phyloP scores from a whole-genome alignment of 2,329 filamentous ascomycete species.

The Epichloe typhina region DNA sequence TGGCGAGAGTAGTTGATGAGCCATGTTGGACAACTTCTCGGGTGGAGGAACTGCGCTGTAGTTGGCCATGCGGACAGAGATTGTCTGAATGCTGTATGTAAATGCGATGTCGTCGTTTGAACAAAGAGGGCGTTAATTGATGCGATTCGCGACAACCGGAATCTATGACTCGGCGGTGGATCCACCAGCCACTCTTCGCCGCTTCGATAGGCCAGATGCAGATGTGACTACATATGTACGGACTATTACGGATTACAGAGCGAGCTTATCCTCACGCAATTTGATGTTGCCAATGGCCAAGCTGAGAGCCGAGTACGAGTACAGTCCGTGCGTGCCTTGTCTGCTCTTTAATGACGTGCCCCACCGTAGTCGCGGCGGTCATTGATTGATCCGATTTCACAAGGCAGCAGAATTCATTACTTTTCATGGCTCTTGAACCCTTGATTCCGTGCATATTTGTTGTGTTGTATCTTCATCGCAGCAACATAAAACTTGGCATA shows the following conservation, averaged over 20 bases:
- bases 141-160: not conserved
- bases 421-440: no score
- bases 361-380: not conserved
- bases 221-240: no score
- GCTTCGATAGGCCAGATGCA: not conserved
- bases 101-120: no score
- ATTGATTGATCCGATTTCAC: not conserved
- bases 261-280: no score
- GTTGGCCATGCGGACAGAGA: constrained; percentile 31
- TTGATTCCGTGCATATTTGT: no score
- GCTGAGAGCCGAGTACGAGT: no score
- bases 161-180: not conserved
- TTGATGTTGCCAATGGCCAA: no score
- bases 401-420: not conserved
- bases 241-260: not conserved
- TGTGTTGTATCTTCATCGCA: no score
- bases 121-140: no score
- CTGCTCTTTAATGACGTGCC: not conserved
- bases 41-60: constrained; percentile 38
- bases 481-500: no score
- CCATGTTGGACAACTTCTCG: constrained; percentile 16
- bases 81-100: not conserved
- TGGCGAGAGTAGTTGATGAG: constrained; percentile 11
- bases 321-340: not conserved
- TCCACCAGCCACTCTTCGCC: not conserved